Percentiles rank a stretch among this genome's conserved stretches.
These are phyloP conservation scores for Plantago coronopus DNA, from an alignment of 305 asterid genomes.

Conservation along the genomic window DNA sequence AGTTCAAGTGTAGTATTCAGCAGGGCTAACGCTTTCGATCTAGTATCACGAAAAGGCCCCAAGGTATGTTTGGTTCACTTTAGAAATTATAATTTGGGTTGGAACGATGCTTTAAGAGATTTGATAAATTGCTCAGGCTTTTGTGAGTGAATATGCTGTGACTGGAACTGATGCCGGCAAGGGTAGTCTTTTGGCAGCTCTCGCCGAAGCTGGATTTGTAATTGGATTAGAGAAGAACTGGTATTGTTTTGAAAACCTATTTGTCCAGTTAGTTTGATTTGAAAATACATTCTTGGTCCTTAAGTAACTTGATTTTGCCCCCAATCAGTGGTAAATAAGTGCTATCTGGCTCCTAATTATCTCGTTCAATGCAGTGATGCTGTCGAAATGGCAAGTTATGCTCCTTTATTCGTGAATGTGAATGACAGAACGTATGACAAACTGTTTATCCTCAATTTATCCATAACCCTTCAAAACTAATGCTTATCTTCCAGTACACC, in stretches of 20 bases:
- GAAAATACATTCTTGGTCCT: too few species aligned
- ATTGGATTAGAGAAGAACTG: constrained; percentile 87
- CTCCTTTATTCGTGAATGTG: constrained; percentile 72
- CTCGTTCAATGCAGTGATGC: constrained; percentile 52
- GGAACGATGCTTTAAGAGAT: background rate
- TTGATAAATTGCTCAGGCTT: constrained; percentile 52
- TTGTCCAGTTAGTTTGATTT: background rate
- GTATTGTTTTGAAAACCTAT: constrained; percentile 29
- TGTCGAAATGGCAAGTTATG: constrained; percentile 89
- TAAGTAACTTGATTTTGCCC: background rate
- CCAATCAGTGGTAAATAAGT: background rate
- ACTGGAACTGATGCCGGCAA: constrained; percentile 69
- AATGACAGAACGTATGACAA: constrained; percentile 59
- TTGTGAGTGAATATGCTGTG: constrained; percentile 95
- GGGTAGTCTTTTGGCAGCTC: constrained; percentile 85
- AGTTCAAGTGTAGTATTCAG: constrained; percentile 51
- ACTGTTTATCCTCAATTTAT: constrained; percentile 8
- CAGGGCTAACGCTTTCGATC: constrained; percentile 49
- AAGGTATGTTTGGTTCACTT: constrained; percentile 51
- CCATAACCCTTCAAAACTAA: background rate
- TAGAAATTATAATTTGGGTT: background rate
- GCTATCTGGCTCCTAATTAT: background rate
- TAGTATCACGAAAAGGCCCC: constrained; percentile 66
- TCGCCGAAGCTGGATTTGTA: constrained; percentile 90
- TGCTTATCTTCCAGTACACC: background rate